phyloP scores from a whole-genome alignment of 352 stramenopile genomes.

The Phytophthora colocasiae region DNA sequence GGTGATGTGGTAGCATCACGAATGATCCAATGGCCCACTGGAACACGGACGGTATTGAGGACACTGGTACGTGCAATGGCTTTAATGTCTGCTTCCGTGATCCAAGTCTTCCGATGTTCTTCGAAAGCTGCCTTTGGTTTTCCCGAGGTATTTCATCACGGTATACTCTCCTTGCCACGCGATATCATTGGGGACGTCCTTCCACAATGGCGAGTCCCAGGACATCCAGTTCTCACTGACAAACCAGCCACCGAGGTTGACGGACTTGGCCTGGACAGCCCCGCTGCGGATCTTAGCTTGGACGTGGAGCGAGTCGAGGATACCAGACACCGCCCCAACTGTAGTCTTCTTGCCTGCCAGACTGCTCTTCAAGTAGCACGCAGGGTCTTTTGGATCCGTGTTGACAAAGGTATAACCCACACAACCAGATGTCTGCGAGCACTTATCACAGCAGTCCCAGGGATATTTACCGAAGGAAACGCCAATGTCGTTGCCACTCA shows the following conservation, averaged over 20 bases:
- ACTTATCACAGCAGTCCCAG: constrained; percentile 5
- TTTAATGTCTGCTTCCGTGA: constrained; percentile 14
- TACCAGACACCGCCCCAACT: constrained; percentile 12
- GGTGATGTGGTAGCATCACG: constrained; percentile 20
- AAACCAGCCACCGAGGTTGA: constrained; percentile 18
- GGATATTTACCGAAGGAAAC: too few relatives aligned
- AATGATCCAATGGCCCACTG: constrained; percentile 51
- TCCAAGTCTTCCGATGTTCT: constrained; percentile 16
- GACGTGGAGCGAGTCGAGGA: constrained; percentile 1
- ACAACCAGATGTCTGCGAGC: constrained; percentile 12
- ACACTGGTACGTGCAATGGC: constrained; percentile 13
- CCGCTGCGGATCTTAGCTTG: constrained; percentile 12
- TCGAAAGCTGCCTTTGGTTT: constrained; percentile 11
- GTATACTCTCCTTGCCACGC: constrained; percentile 14
- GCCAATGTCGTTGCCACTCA: constrained; percentile 27
- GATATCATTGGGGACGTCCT: constrained; percentile 1
- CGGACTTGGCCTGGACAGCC: constrained; percentile 2
- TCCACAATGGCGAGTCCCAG: constrained; percentile 10
- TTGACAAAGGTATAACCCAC: constrained; percentile 36
- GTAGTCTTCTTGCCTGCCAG: constrained; percentile 15
- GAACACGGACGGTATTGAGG: constrained; percentile 53
- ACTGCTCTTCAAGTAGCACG: constrained; percentile 23
- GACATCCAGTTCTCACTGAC: constrained; percentile 15
- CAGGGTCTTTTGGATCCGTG: constrained; percentile 11
- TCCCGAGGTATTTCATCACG: constrained; percentile 8